A percentile compares a stretch with the other conserved stretches of the same genome.
Conservation (phyloP, 202 grass and related monocot species). For the Bolboschoenoplectus hybrid region DNA sequence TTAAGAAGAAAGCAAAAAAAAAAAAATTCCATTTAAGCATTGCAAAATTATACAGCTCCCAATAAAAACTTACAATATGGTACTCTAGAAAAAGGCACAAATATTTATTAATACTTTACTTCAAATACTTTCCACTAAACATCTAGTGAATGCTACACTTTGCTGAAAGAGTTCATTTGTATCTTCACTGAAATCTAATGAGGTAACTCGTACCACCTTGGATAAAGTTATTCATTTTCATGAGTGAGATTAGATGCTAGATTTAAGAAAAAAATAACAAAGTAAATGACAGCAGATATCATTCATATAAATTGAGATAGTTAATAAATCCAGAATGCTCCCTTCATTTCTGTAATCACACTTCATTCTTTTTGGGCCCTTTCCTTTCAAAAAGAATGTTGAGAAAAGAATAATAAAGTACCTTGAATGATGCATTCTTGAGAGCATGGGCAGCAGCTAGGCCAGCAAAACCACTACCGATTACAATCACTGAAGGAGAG, state of each 20-base stretch:
- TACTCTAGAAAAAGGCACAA: background rate
- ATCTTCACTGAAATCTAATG: slow-evolving; percentile 2
- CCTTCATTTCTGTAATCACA: background rate
- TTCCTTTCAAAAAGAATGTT: background rate
- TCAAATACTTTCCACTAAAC: slow-evolving; percentile 1
- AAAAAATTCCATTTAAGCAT: background rate
- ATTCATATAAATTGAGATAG: slow-evolving; percentile 4
- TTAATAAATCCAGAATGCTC: background rate
- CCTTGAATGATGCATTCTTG: slow-evolving; percentile 82
- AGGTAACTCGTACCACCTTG: background rate
- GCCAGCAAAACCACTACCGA: slow-evolving; percentile 95
- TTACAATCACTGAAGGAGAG: slow-evolving; percentile 88
- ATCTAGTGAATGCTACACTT: background rate
- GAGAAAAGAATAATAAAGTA: slow-evolving; percentile 40
- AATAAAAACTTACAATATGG: background rate
- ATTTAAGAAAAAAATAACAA: background rate
- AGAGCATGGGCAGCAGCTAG: slow-evolving; percentile 91
- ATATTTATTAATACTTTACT: slow-evolving; percentile 9
- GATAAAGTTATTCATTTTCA: background rate
- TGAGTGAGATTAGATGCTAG: slow-evolving; percentile 1
- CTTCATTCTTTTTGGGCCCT: background rate
- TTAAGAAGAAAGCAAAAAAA: slow-evolving; percentile 42
- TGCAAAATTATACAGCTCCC: background rate
- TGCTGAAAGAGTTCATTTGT: slow-evolving; percentile 1
- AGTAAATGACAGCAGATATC: background rate